phyloP scores from a whole-genome alignment of 768 basidiomycete genomes.

The Plicaturopsis crispa region DNA sequence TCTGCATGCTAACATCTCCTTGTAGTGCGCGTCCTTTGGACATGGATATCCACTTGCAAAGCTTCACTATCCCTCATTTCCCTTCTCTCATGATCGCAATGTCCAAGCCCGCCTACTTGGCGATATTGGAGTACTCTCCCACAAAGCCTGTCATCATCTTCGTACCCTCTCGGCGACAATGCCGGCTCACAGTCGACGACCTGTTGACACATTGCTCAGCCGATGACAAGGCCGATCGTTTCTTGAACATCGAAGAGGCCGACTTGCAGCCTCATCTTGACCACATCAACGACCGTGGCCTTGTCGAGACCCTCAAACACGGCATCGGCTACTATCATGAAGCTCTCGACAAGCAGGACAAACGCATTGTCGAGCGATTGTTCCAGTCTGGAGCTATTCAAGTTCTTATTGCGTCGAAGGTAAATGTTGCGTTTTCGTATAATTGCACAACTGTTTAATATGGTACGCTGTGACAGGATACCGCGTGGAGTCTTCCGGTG shows the following conservation, averaged over 20 bases:
- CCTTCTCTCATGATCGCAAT: constrained; percentile 98
- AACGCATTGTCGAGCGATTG: constrained; percentile 84
- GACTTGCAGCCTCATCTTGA: constrained; percentile 88
- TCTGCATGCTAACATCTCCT: constrained; percentile 5
- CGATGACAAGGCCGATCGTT: constrained; percentile 76
- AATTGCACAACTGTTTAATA: not conserved
- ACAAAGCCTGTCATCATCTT: constrained; percentile 87
- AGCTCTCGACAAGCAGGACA: constrained; percentile 86
- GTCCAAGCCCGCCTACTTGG: constrained; percentile 96
- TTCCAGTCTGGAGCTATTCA: constrained; percentile 95
- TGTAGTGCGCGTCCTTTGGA: constrained; percentile 88
- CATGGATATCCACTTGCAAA: constrained; percentile 96
- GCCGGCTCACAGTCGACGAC: constrained; percentile 89
- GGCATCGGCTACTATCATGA: constrained; percentile 97
- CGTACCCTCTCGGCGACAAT: constrained; percentile 90
- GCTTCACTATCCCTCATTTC: constrained; percentile 95
- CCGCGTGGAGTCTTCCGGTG: constrained; percentile 92
- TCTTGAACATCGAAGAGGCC: constrained; percentile 80
- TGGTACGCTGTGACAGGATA: constrained; percentile 51
- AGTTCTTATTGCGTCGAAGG: constrained; percentile 90
- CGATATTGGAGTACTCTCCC: constrained; percentile 81
- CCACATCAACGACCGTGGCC: constrained; percentile 65
- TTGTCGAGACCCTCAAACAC: constrained; percentile 77
- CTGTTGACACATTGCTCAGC: constrained; percentile 82
- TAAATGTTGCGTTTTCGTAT: constrained; percentile 17